Conservation (phyloP, 768 basidiomycete species). For the Coprinellus micaceus region DNA sequence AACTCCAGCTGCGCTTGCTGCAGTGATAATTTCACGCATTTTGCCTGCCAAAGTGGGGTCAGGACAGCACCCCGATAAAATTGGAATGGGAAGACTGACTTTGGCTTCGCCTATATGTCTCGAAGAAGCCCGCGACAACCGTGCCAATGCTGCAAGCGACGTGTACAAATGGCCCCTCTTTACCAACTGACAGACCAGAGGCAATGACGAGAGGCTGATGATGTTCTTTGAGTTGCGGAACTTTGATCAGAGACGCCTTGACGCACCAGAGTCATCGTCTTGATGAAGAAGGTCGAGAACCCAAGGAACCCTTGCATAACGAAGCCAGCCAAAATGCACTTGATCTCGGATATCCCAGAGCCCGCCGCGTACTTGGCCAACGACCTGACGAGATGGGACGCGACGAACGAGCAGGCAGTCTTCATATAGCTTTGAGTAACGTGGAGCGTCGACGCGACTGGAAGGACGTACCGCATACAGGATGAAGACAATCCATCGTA, state of each 20-base stretch:
- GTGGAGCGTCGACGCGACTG: constrained; percentile 6
- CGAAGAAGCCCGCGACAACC: constrained; percentile 82
- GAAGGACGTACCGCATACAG: constrained; percentile 71
- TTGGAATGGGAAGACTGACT: constrained; percentile 44
- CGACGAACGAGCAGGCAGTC: constrained; percentile 79
- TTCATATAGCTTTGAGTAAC: constrained; percentile 29
- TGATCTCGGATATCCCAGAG: constrained; percentile 98
- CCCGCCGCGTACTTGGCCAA: constrained; percentile 96
- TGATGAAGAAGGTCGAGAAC: constrained; percentile 86
- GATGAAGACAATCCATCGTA: constrained; percentile 84
- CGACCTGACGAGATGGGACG: constrained; percentile 83
- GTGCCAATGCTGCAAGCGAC: constrained; percentile 93
- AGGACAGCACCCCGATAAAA: neutral
- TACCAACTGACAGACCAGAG: constrained; percentile 94
- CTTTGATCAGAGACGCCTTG: neutral
- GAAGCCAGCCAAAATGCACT: constrained; percentile 95
- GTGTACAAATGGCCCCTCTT: constrained; percentile 98
- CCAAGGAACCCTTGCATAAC: constrained; percentile 95
- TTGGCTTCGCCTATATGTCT: constrained; percentile 81
- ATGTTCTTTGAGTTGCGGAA: constrained; percentile 6
- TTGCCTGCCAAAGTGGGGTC: constrained; percentile 44
- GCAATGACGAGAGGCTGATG: constrained; percentile 91
- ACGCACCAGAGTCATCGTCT: constrained; percentile 87
- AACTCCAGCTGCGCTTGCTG: constrained; percentile 95
- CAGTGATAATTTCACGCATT: constrained; percentile 88